These are phyloP conservation scores for Fusarium denticulatum DNA, from an alignment of 2,329 filamentous ascomycete genomes.

Conservation along the genomic window DNA sequence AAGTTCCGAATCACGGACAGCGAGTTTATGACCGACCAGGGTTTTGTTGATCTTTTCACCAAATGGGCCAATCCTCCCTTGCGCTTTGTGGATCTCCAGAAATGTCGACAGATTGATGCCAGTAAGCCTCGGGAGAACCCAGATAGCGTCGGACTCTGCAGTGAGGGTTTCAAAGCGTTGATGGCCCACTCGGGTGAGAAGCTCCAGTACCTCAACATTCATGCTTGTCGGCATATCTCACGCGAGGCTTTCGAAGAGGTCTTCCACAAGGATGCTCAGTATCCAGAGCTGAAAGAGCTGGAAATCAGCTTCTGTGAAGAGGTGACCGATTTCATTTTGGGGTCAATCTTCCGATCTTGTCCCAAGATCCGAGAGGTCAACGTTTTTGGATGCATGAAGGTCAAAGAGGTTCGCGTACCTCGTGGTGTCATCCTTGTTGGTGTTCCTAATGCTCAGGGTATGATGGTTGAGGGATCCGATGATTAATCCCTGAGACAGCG, in stretches of 20 bases:
- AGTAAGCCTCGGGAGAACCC: slow-evolving; percentile 72
- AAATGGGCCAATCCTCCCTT: slow-evolving; percentile 80
- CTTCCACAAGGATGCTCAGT: slow-evolving; percentile 70
- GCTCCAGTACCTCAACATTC: slow-evolving; percentile 77
- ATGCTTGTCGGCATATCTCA: slow-evolving; percentile 84
- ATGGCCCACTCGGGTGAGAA: slow-evolving; percentile 82
- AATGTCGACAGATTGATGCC: slow-evolving; percentile 81
- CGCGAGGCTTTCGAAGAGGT: slow-evolving; percentile 76
- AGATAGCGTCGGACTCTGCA: slow-evolving; percentile 76
- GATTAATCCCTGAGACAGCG: slow-evolving; percentile 14
- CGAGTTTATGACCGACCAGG: slow-evolving; percentile 77
- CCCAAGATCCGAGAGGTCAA: slow-evolving; percentile 68
- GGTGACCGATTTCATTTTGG: slow-evolving; percentile 72
- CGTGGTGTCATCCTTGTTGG: slow-evolving; percentile 66
- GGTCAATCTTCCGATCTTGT: slow-evolving; percentile 71
- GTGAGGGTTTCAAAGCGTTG: slow-evolving; percentile 78
- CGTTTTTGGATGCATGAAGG: slow-evolving; percentile 73
- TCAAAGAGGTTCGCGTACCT: slow-evolving; percentile 63
- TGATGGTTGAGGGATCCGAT: slow-evolving; percentile 63
- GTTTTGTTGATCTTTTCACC: slow-evolving; percentile 77
- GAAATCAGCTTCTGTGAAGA: slow-evolving; percentile 81
- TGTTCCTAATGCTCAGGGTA: slow-evolving; percentile 67
- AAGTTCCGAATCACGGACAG: slow-evolving; percentile 88
- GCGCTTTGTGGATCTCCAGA: slow-evolving; percentile 76
- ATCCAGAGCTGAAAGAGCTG: slow-evolving; percentile 74